Evolutionary conservation across 1,139 yeast genomes (phyloP).

Genomic region (Blastobotrys petasosporus): DNA sequence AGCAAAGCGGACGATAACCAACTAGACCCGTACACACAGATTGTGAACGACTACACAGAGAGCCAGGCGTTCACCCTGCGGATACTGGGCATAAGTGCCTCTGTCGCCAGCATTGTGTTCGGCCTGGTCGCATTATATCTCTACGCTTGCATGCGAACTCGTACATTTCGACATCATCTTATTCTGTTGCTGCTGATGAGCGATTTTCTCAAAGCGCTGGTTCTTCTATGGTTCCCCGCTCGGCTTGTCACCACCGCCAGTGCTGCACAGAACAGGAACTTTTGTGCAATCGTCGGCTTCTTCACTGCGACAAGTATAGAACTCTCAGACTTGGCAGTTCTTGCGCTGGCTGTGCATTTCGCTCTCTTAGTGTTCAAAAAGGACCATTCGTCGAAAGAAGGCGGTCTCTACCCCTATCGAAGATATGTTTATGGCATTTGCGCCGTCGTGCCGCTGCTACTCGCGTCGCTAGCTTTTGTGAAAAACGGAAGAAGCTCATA

Average conservation of each 20-base stretch:
- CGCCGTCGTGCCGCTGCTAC: slow-evolving; percentile 54
- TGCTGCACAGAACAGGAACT: slow-evolving; percentile 48
- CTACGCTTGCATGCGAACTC: slow-evolving; percentile 28
- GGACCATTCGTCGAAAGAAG: slow-evolving; percentile 45
- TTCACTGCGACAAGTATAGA: slow-evolving; percentile 78
- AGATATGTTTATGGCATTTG: slow-evolving; percentile 54
- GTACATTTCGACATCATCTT: slow-evolving; percentile 38
- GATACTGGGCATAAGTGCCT: slow-evolving; percentile 28
- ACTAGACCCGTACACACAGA: slow-evolving; percentile 20
- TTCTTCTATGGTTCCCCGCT: slow-evolving; percentile 66
- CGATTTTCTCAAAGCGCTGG: slow-evolving; percentile 69
- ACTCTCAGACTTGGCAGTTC: slow-evolving; percentile 82
- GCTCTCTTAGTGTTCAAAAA: slow-evolving; percentile 59
- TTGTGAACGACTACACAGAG: slow-evolving; percentile 22
- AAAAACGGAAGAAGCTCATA: slow-evolving; percentile 30
- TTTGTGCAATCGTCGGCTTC: slow-evolving; percentile 76
- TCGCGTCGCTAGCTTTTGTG: slow-evolving; percentile 73
- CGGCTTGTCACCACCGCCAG: slow-evolving; percentile 46
- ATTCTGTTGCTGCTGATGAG: slow-evolving; percentile 60
- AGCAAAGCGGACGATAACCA: no score
- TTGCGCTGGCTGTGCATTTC: slow-evolving; percentile 79
- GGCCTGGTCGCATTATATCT: slow-evolving; percentile 32
- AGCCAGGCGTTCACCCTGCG: slow-evolving; percentile 26
- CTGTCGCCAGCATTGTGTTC: slow-evolving; percentile 28
- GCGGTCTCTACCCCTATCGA: slow-evolving; percentile 65